Evolutionary conservation across 257 asterid genomes (phyloP).

Genomic region (Scutellaria minor): DNA sequence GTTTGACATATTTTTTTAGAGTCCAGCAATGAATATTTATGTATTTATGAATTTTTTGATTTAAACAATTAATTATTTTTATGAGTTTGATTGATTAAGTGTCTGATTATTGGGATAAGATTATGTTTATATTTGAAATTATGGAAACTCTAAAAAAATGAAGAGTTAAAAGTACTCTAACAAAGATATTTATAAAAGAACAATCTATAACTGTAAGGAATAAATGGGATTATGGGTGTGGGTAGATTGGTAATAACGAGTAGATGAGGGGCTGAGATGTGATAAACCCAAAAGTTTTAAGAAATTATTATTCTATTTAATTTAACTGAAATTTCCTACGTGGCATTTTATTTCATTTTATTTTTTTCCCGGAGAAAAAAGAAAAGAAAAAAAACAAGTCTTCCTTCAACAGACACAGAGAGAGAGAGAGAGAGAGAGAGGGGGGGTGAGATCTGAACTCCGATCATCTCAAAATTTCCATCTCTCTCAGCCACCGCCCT

Average conservation of each 20-base stretch:
- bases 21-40: too few relatives aligned
- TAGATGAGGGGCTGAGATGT: constrained; percentile 20
- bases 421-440: constrained; percentile 42
- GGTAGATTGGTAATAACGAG: not conserved
- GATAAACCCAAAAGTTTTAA: not conserved
- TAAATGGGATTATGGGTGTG: too few relatives aligned
- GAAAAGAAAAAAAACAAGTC: constrained; percentile 26
- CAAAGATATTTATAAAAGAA: too few relatives aligned
- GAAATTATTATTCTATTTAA: not conserved
- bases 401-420: constrained; percentile 37
- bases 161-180: too few relatives aligned
- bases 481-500: constrained; percentile 30
- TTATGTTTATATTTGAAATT: too few relatives aligned
- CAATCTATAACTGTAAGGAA: too few relatives aligned
- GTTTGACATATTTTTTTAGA: too few relatives aligned
- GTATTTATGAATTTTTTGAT: too few relatives aligned
- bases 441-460: constrained; percentile 48
- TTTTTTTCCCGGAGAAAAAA: constrained; percentile 33
- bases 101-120: too few relatives aligned
- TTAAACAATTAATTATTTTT: too few relatives aligned
- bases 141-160: too few relatives aligned
- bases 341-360: constrained; percentile 34
- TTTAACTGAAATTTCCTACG: constrained; percentile 32
- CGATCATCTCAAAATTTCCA: constrained; percentile 42
- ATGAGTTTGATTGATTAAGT: too few relatives aligned